phyloP scores from a whole-genome alignment of 352 stramenopile genomes.

The Phytophthora tentaculata region DNA sequence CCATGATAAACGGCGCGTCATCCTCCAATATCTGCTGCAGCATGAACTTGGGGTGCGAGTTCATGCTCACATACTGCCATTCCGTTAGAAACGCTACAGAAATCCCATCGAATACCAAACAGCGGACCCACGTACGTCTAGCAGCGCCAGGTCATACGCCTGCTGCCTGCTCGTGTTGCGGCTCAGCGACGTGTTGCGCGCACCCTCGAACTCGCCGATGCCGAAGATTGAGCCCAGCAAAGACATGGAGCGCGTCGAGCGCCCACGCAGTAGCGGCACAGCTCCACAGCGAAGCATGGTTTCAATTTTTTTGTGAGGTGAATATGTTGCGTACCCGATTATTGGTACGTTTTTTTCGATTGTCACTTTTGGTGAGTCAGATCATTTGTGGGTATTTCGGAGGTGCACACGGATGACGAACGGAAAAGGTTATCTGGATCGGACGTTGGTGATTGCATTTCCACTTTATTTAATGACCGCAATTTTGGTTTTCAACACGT shows the following conservation, averaged over 20 bases:
- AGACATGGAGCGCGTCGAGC: slow-evolving; percentile 55
- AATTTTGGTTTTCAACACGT: slow-evolving; percentile 30
- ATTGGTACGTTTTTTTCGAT: not conserved
- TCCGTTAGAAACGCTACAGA: slow-evolving; percentile 31
- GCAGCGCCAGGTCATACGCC: slow-evolving; percentile 70
- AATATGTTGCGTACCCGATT: not conserved
- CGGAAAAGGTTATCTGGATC: not conserved
- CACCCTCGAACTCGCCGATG: slow-evolving; percentile 82
- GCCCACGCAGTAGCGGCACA: slow-evolving; percentile 10
- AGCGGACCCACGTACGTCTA: slow-evolving; percentile 46
- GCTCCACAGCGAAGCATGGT: slow-evolving; percentile 20
- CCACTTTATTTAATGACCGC: slow-evolving; percentile 23
- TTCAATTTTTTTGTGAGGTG: not conserved
- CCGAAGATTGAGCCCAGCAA: slow-evolving; percentile 79
- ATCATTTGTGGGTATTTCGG: not conserved
- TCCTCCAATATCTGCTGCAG: slow-evolving; percentile 70
- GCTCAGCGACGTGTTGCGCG: slow-evolving; percentile 62
- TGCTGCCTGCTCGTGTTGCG: slow-evolving; percentile 70
- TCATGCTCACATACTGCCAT: slow-evolving; percentile 79
- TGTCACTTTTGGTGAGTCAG: not conserved
- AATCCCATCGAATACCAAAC: slow-evolving; percentile 3
- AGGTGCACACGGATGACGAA: not conserved
- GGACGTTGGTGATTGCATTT: not conserved
- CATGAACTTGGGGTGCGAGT: slow-evolving; percentile 77
- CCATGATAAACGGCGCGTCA: slow-evolving; percentile 79